Percentiles rank a stretch among this genome's conserved stretches.
Conservation (phyloP, 139 green algal genomes). For the Chlorella sp. region DNA sequence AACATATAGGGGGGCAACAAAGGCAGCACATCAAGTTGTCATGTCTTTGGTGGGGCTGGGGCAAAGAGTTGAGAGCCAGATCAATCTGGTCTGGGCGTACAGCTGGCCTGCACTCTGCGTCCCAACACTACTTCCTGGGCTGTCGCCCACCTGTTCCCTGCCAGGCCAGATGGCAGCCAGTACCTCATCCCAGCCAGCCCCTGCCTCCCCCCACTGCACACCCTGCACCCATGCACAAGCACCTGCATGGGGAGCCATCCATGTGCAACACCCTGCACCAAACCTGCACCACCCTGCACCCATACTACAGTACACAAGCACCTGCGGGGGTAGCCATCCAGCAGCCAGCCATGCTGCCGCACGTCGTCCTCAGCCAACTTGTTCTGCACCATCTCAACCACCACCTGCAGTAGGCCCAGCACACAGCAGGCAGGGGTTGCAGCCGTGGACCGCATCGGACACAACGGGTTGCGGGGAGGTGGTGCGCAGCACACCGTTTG, state of each 20-base stretch:
- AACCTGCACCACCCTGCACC: too few species aligned
- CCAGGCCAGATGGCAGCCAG: too few species aligned
- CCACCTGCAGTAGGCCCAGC: slow-evolving; percentile 46
- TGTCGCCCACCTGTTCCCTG: too few species aligned
- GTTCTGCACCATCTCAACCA: slow-evolving; percentile 93
- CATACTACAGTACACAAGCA: not conserved
- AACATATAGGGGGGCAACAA: not conserved
- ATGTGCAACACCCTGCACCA: slow-evolving; percentile 50
- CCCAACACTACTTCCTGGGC: not conserved
- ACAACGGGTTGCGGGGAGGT: too few species aligned
- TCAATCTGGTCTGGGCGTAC: not conserved
- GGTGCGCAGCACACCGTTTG: too few species aligned
- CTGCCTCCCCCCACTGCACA: too few species aligned
- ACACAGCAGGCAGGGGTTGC: not conserved
- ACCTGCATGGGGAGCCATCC: slow-evolving; percentile 95
- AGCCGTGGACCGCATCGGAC: too few species aligned
- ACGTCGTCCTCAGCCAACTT: slow-evolving; percentile 66
- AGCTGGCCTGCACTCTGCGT: not conserved
- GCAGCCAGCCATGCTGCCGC: slow-evolving; percentile 87
- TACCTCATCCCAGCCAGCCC: too few species aligned
- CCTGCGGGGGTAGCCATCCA: slow-evolving; percentile 97
- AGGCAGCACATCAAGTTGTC: too few species aligned
- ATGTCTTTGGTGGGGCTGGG: too few species aligned
- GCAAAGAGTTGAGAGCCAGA: too few species aligned
- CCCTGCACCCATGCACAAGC: too few species aligned